Base-by-base conservation (phyloP, 192 early-diverging fungal species). In the Spinellus fusiger region DNA sequence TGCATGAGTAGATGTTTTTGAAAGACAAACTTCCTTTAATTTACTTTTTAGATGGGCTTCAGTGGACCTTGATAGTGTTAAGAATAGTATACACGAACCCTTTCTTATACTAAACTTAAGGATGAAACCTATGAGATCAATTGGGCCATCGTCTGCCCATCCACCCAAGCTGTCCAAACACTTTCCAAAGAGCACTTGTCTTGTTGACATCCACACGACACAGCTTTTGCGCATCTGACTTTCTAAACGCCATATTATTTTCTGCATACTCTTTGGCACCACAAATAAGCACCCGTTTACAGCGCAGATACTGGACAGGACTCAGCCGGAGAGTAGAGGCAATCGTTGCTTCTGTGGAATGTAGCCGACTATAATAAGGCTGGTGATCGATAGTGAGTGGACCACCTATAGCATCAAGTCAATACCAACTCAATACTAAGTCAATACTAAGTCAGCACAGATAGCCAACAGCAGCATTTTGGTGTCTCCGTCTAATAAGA, bases 131-230 rank as follows among this genome's bases (percentile, higher is more conserved):
- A 49, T 33, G n/a, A n/a, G n/a, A n/a, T 54, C 38, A 59, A 38
- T 54, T 66, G 47, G 49, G 49, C 54, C 49, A 65, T 48, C 29
- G 33, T 47, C 35, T 23, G 20, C 56, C 66, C 23, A 97, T 79
- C 94, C 94, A 97, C 52, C 91, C 92, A 46, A 93, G 73, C 40
- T 78, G 73, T 23, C 85, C 86, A 77, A 90, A 97, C 79, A 90
- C 90, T 66, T 91, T 91, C 77, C 88, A 94, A 13, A 96, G 78
- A 60, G 89, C 84, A 66, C 84, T 87, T 28, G 86, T 86, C 71
- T 97, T 97, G 79, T 97, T 97, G 64, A 97, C 95, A 66, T 97
- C 95, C 23, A 97, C 88, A 32, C 89, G 81, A 59, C 87, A 92
- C 62, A 93, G 78, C 49, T 86, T 85, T 78, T 97, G 92, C 6